phyloP scores from a whole-genome alignment of 768 basidiomycete species.

The Termitomyces sp. region DNA sequence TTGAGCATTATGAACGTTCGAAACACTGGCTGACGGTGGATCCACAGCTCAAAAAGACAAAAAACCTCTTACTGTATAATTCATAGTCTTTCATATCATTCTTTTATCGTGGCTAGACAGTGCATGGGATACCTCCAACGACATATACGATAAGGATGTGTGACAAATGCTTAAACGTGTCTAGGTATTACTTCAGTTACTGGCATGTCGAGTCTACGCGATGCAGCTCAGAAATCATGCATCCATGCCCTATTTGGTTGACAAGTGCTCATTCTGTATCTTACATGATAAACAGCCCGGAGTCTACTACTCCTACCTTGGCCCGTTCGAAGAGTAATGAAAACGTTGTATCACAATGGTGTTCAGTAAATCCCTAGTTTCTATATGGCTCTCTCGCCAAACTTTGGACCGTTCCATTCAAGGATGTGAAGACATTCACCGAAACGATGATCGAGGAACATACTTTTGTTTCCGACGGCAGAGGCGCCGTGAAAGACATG shows the following conservation, averaged over 20 bases:
- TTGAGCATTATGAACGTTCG: neutral
- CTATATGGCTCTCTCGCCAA: neutral
- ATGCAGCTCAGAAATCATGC: neutral
- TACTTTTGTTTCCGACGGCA: neutral
- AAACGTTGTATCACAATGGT: neutral
- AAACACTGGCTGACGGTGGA: neutral
- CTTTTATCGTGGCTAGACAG: slow-evolving; percentile 2
- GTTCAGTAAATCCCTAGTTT: no score
- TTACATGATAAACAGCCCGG: neutral
- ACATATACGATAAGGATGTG: neutral
- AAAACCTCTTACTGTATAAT: slow-evolving; percentile 30
- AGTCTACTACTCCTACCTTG: neutral
- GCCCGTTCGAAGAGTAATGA: neutral
- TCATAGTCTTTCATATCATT: slow-evolving; percentile 3
- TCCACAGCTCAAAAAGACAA: slow-evolving; percentile 34
- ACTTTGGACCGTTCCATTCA: neutral
- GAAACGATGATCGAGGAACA: neutral
- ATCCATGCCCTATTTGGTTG: no score
- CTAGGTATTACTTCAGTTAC: neutral
- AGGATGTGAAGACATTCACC: neutral
- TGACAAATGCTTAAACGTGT: neutral
- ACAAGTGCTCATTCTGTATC: neutral
- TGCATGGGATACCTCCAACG: slow-evolving; percentile 1
- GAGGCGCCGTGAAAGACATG: neutral
- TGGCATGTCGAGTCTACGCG: neutral